Conservation (phyloP, 371 early-diverging fungal genomes). For the Rhizopus microsporus region DNA sequence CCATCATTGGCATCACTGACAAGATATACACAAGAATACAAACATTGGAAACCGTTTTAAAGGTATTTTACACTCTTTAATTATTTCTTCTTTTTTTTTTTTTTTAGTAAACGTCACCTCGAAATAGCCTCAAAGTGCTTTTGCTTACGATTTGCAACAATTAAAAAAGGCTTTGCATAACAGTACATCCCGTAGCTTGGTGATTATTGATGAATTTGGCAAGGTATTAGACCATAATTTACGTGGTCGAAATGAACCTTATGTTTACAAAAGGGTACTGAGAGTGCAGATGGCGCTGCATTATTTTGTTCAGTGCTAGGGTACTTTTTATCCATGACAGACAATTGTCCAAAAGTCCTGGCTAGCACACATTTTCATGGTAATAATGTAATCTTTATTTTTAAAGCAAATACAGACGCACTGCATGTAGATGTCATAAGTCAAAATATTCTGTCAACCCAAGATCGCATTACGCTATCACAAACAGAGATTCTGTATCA, state of each 20-base stretch:
- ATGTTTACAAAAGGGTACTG: conserved; percentile 34
- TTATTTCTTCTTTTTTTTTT: neutral
- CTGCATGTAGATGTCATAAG: conserved; percentile 3
- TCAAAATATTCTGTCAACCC: conserved; percentile 5
- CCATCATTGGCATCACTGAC: conserved; percentile 86
- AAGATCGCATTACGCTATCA: conserved; percentile 21
- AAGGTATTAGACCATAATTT: conserved; percentile 25
- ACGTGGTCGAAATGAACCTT: neutral
- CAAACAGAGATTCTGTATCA: conserved; percentile 34
- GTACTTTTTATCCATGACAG: conserved; percentile 41
- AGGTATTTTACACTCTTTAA: conserved; percentile 18
- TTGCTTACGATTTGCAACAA: conserved; percentile 72
- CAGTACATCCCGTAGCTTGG: conserved; percentile 54
- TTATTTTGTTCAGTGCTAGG: conserved; percentile 62
- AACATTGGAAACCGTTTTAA: conserved; percentile 58
- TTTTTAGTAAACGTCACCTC: neutral
- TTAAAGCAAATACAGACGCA: conserved; percentile 8
- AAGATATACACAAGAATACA: conserved; percentile 82
- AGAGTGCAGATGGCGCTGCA: conserved; percentile 58
- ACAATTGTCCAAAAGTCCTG: conserved; percentile 48
- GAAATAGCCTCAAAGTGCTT: conserved; percentile 67
- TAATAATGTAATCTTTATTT: conserved; percentile 11
- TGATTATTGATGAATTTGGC: conserved; percentile 69
- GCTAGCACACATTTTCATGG: conserved; percentile 73
- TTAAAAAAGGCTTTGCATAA: conserved; percentile 54